These are phyloP conservation scores for Aspergillus ochraceus DNA, from an alignment of 2,329 filamentous ascomycete species.

Conservation along the genomic window DNA sequence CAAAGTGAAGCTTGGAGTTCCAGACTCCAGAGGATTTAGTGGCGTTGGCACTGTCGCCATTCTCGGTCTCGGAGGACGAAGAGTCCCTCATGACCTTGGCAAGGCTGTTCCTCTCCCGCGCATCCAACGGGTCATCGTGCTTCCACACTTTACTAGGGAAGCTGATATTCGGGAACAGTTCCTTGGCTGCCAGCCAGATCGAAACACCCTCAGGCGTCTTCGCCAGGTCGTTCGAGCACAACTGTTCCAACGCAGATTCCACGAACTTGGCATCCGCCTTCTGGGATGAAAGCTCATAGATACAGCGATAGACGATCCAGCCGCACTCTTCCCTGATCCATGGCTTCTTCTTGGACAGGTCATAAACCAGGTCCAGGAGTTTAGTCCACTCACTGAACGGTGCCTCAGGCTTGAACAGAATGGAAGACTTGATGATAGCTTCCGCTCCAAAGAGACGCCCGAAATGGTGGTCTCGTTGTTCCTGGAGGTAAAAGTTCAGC, in stretches of 20 bases:
- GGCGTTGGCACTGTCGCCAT: slow-evolving; percentile 29
- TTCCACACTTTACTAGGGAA: slow-evolving; percentile 72
- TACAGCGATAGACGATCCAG: slow-evolving; percentile 72
- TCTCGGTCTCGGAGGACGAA: slow-evolving; percentile 30
- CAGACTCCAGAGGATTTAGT: slow-evolving; percentile 64
- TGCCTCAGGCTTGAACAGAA: slow-evolving; percentile 62
- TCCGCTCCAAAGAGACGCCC: slow-evolving; percentile 86
- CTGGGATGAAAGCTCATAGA: slow-evolving; percentile 54
- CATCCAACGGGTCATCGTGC: slow-evolving; percentile 68
- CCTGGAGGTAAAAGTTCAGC: slow-evolving; percentile 52
- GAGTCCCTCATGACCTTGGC: slow-evolving; percentile 76
- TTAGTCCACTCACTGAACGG: slow-evolving; percentile 53
- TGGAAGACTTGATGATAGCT: slow-evolving; percentile 76
- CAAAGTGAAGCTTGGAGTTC: slow-evolving; percentile 79
- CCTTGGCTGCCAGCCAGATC: slow-evolving; percentile 74
- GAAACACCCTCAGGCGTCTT: slow-evolving; percentile 87
- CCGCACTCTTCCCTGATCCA: slow-evolving; percentile 90
- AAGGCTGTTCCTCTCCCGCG: slow-evolving; percentile 67
- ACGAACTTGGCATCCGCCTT: slow-evolving; percentile 51
- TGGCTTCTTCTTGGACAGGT: slow-evolving; percentile 75
- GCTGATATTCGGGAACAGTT: slow-evolving; percentile 63
- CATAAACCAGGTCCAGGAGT: slow-evolving; percentile 71
- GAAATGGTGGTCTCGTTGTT: slow-evolving; percentile 81
- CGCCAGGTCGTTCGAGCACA: slow-evolving; percentile 66
- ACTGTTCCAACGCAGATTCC: slow-evolving; percentile 60